Evolutionary conservation across 208 protist genomes (phyloP).

Genomic region (Tritrichomonas foetus): DNA sequence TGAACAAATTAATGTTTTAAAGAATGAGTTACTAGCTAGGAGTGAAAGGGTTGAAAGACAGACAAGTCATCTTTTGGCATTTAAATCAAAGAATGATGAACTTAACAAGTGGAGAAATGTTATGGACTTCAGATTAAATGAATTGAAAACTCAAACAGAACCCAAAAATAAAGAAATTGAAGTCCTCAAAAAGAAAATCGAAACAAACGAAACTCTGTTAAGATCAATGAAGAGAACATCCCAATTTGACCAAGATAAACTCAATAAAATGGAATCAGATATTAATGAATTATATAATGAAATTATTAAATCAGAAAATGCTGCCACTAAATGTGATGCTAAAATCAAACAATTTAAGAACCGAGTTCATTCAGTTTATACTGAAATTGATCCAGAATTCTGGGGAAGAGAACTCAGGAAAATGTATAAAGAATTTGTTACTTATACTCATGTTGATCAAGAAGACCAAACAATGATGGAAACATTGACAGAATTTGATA

Average conservation of each 20-base stretch:
- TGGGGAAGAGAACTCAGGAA: background rate
- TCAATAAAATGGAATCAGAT: conserved; percentile 8
- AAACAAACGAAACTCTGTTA: background rate
- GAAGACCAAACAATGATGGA: background rate
- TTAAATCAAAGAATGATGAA: background rate
- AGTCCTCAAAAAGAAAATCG: background rate
- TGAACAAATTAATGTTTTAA: background rate
- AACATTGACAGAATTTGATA: background rate
- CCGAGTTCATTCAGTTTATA: background rate
- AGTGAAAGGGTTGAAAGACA: background rate
- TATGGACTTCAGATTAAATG: background rate
- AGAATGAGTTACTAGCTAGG: background rate
- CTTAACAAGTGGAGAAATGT: background rate
- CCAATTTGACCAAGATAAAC: background rate
- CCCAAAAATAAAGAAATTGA: conserved; percentile 12
- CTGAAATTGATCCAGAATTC: background rate
- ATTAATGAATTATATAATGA: conserved; percentile 26
- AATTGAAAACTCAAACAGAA: background rate
- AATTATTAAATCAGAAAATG: conserved; percentile 1
- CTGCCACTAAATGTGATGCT: background rate
- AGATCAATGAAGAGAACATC: background rate
- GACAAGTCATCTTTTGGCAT: background rate
- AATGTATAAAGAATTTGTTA: background rate
- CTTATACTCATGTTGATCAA: background rate
- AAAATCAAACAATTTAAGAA: conserved; percentile 24